Evolutionary conservation across 2,329 filamentous ascomycete species (phyloP).

Genomic region (Colletotrichum orchidophilum): DNA sequence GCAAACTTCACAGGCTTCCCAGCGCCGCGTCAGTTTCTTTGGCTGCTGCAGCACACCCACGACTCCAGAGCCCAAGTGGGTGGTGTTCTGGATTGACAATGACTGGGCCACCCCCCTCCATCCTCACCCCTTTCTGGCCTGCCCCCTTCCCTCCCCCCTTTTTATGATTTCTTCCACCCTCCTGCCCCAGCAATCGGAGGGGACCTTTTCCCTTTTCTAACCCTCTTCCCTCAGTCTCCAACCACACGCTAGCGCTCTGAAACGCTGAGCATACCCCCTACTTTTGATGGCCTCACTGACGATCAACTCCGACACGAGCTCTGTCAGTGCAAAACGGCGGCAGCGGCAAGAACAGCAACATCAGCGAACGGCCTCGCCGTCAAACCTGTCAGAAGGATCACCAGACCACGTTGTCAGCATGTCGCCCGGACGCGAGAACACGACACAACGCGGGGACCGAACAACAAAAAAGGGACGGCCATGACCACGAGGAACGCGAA

Average conservation of each 20-base stretch:
- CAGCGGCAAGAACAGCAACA: background rate
- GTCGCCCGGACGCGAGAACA: conserved; percentile 23
- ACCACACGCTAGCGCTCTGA: conserved; percentile 33
- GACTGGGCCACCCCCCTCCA: conserved; percentile 9
- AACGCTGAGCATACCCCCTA: conserved; percentile 35
- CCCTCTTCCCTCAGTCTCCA: conserved; percentile 20
- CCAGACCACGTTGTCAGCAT: conserved; percentile 23
- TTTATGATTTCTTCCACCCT: conserved; percentile 24
- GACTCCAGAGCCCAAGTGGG: conserved; percentile 6
- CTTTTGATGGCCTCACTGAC: conserved; percentile 32
- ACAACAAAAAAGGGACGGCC: background rate
- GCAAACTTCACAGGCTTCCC: background rate
- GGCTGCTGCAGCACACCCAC: conserved; percentile 21
- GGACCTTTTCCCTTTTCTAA: background rate
- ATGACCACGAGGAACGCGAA: conserved; percentile 13
- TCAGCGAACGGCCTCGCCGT: conserved; percentile 21
- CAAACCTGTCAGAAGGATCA: conserved; percentile 30
- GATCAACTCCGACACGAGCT: conserved; percentile 25
- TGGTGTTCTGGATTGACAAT: conserved; percentile 15
- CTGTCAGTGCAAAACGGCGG: conserved; percentile 24
- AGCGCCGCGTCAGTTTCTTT: conserved; percentile 14
- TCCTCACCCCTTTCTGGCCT: background rate
- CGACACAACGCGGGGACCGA: conserved; percentile 9
- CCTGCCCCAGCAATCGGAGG: conserved; percentile 9
- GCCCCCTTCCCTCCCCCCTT: background rate